These are phyloP conservation scores for Nicotiana rustica DNA, from an alignment of 305 asterid species.

Conservation along the genomic window DNA sequence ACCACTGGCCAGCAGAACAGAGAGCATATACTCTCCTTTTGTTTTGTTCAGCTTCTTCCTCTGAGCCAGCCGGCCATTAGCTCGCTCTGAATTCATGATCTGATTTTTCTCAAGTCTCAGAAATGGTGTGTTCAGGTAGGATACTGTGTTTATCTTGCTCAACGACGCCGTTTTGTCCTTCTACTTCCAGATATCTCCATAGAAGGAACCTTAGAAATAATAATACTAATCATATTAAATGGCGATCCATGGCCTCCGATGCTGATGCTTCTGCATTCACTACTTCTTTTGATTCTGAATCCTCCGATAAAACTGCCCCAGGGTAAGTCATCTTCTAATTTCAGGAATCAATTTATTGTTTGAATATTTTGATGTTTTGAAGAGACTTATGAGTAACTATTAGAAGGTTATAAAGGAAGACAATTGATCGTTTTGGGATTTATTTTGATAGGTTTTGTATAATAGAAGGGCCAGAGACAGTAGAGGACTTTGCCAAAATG, in stretches of 20 bases:
- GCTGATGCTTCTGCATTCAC: conserved; percentile 61
- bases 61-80: not conserved
- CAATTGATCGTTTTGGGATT: conserved; percentile 1
- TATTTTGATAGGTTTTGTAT: conserved; percentile 74
- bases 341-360: not conserved
- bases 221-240: conserved; percentile 44
- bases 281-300: conserved; percentile 51
- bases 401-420: not conserved
- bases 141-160: conserved; percentile 49
- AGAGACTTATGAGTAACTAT: not conserved
- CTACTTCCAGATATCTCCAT: conserved; percentile 40
- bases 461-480: conserved; percentile 98
- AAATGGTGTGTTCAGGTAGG: conserved; percentile 62
- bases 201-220: conserved; percentile 44
- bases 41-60: not conserved
- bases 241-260: conserved; percentile 65
- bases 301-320: conserved; percentile 52
- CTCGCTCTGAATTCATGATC: conserved; percentile 13
- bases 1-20: not conserved
- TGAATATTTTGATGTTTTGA: not conserved
- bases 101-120: not conserved
- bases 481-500: conserved; percentile 85
- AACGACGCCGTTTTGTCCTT: conserved; percentile 44
- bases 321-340: conserved; percentile 45
- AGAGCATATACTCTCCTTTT: not conserved